Evolutionary conservation across 768 basidiomycete species (phyloP).

Genomic region (Tylopilus rubrobrunneus): DNA sequence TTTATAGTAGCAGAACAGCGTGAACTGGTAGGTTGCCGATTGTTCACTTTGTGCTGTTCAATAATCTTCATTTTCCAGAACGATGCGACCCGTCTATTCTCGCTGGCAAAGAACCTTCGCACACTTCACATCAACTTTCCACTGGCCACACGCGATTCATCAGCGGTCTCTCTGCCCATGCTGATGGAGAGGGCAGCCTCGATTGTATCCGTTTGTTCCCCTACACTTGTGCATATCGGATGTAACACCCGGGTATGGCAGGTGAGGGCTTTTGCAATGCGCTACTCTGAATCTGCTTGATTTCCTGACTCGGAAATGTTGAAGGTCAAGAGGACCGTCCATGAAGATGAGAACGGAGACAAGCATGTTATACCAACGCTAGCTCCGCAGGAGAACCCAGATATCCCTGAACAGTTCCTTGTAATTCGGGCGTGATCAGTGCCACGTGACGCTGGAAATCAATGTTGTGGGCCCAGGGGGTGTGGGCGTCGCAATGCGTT

Average conservation of each 20-base stretch:
- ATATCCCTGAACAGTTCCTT: slow-evolving; percentile 69
- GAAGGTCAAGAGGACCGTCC: slow-evolving; percentile 46
- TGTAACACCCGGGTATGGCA: slow-evolving; percentile 69
- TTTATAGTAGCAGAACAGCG: slow-evolving; percentile 54
- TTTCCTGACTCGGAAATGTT: background rate
- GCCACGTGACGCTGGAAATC: no score
- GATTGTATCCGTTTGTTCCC: slow-evolving; percentile 47
- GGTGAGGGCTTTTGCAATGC: slow-evolving; percentile 33
- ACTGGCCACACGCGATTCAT: slow-evolving; percentile 16
- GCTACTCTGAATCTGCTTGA: background rate
- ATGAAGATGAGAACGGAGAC: slow-evolving; percentile 36
- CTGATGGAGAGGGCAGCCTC: slow-evolving; percentile 36
- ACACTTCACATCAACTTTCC: slow-evolving; percentile 61
- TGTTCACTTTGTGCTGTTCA: no score
- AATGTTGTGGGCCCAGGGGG: background rate
- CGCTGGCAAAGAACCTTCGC: slow-evolving; percentile 44
- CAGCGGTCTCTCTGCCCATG: slow-evolving; percentile 10
- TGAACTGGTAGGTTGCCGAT: slow-evolving; percentile 37
- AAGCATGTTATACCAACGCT: slow-evolving; percentile 38
- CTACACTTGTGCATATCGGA: slow-evolving; percentile 58
- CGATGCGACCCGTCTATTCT: slow-evolving; percentile 32
- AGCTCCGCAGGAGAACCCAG: slow-evolving; percentile 56
- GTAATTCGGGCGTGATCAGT: no score
- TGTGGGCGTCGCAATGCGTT: background rate
- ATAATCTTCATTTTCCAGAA: slow-evolving; percentile 11